Evolutionary conservation across 1,284 basidiomycete species (phyloP).

Genomic region (Sanguinoderma infundibulare): DNA sequence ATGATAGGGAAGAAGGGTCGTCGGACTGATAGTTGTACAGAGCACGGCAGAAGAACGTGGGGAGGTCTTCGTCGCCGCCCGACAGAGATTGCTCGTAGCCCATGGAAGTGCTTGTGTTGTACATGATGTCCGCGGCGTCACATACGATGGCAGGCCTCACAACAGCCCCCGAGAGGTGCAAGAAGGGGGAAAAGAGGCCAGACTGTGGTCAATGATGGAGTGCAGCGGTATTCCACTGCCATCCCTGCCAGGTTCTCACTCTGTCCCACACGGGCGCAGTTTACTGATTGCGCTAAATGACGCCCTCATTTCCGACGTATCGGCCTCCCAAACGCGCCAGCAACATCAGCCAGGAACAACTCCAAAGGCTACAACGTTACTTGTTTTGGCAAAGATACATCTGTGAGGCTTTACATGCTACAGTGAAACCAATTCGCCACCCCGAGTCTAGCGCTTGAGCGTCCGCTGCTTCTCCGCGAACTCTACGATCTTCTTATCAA

Average conservation of each 20-base stretch:
- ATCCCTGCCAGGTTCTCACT: too few relatives aligned
- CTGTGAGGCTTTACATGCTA: neutral
- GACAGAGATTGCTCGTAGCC: slow-evolving; percentile 22
- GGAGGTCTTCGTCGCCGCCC: slow-evolving; percentile 53
- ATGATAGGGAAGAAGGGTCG: slow-evolving; percentile 88
- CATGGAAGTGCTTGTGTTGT: slow-evolving; percentile 22
- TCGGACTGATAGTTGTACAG: slow-evolving; percentile 90
- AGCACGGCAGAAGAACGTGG: slow-evolving; percentile 87
- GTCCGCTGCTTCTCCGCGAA: slow-evolving; percentile 97
- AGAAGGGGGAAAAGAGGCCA: slow-evolving; percentile 5
- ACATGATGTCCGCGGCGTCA: slow-evolving; percentile 25
- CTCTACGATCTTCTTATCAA: slow-evolving; percentile 91
- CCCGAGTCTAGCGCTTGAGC: slow-evolving; percentile 71
- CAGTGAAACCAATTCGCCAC: neutral
- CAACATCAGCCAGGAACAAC: too few relatives aligned
- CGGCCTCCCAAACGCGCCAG: neutral
- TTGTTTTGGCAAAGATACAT: neutral
- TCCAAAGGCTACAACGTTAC: neutral
- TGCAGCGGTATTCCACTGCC: slow-evolving; percentile 11
- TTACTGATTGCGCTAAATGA: slow-evolving; percentile 2
- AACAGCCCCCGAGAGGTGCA: slow-evolving; percentile 3
- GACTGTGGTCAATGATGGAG: slow-evolving; percentile 12
- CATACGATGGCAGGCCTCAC: slow-evolving; percentile 17
- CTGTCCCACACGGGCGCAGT: slow-evolving; percentile 19
- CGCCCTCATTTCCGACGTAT: neutral